These are phyloP conservation scores for Lachancea thermotolerans DNA, from an alignment of 805 yeast species.

Conservation along the genomic window DNA sequence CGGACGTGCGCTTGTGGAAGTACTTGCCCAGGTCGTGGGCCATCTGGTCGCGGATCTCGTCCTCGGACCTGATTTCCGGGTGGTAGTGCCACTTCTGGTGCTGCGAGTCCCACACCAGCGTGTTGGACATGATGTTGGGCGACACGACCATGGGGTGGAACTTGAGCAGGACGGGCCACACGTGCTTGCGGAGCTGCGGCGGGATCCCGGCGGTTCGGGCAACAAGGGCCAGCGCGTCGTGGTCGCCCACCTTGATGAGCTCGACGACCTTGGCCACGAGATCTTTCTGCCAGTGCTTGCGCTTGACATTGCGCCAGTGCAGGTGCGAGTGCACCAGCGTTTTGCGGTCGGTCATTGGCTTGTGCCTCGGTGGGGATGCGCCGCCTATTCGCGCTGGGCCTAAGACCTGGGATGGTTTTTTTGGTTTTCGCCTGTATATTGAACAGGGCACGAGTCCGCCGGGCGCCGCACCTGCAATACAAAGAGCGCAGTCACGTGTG, in stretches of 20 bases:
- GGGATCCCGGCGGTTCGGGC: constrained; percentile 86
- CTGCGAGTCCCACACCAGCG: constrained; percentile 12
- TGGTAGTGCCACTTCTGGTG: constrained; percentile 8
- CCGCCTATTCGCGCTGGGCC: too few species aligned
- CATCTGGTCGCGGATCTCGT: constrained; percentile 34
- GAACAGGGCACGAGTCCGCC: too few species aligned
- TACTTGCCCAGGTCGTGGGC: constrained; percentile 56
- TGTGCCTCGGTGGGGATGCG: background rate
- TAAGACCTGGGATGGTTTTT: too few species aligned
- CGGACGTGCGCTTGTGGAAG: constrained; percentile 31
- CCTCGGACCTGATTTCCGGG: constrained; percentile 13
- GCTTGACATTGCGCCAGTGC: constrained; percentile 24
- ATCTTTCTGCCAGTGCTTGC: constrained; percentile 23
- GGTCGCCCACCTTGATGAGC: constrained; percentile 53
- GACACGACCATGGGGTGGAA: constrained; percentile 79
- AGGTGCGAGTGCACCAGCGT: constrained; percentile 15
- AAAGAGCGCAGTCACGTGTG: too few species aligned
- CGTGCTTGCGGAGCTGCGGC: constrained; percentile 63
- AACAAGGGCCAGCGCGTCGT: constrained; percentile 66
- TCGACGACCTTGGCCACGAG: constrained; percentile 45
- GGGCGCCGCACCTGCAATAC: too few species aligned
- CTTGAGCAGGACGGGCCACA: constrained; percentile 79
- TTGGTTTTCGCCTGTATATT: too few species aligned
- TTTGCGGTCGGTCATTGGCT: constrained; percentile 8
- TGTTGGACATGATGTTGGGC: constrained; percentile 65